Percentiles rank a stretch among this genome's conserved stretches.
Evolutionary conservation across 164 flowering plant species (phyloP).

Genomic region (Vitis rupestris): DNA sequence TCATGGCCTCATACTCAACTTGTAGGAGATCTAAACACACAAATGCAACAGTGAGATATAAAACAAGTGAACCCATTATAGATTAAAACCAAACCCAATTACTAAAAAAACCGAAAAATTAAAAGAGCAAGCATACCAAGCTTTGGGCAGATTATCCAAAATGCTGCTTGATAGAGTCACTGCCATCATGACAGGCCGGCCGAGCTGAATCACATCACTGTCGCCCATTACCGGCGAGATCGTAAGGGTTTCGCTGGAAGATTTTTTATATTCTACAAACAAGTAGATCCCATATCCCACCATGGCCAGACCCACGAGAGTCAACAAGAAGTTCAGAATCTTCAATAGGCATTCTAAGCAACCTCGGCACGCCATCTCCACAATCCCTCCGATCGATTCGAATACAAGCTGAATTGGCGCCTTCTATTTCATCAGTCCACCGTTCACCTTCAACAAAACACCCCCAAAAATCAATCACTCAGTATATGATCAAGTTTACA

Average conservation of each 20-base stretch:
- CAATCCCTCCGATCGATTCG: constrained; percentile 7
- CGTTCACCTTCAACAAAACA: constrained; percentile 1
- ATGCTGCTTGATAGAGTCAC: constrained; percentile 46
- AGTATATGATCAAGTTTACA: not conserved
- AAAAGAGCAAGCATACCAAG: constrained; percentile 46
- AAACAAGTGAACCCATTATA: too few species aligned
- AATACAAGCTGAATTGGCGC: constrained; percentile 6
- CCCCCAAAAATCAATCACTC: not conserved
- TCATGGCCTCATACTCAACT: too few species aligned
- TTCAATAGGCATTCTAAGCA: constrained; percentile 55
- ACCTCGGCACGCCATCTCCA: constrained; percentile 44
- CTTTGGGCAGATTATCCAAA: constrained; percentile 58
- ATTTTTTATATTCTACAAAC: constrained; percentile 47
- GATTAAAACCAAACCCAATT: too few species aligned
- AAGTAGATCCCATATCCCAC: constrained; percentile 79
- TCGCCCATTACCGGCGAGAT: constrained; percentile 17
- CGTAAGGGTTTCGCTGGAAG: constrained; percentile 5
- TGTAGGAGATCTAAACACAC: too few species aligned
- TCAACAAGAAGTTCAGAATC: constrained; percentile 64
- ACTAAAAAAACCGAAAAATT: too few species aligned
- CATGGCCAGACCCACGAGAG: constrained; percentile 68
- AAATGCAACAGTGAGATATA: too few species aligned
- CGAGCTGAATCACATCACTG: constrained; percentile 38
- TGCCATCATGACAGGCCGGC: constrained; percentile 61
- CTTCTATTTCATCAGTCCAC: constrained; percentile 18